Evolutionary conservation across 2,329 filamentous ascomycete genomes (phyloP), one percentile per base, ranked within the genome.

Genomic region (Aspergillus niger): DNA sequence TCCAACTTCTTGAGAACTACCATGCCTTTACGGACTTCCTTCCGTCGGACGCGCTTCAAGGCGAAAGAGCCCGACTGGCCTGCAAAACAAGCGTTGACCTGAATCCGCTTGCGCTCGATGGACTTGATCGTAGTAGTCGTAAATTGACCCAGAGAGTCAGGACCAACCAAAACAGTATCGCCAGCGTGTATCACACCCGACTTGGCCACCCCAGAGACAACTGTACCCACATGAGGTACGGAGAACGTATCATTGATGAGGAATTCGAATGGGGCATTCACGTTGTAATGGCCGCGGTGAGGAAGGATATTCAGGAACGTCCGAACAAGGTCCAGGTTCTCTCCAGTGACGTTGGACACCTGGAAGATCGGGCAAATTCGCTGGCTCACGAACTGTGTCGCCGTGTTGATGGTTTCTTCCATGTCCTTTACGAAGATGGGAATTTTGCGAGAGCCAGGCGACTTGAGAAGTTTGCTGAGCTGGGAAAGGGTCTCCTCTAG

Each of bases 161-260:
- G 95, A 0, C 95, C 95, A 26, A 99, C 87, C 39, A 97, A 83
- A 4, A 99, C 89, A 7, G 84, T 87, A 71, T 99, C 95, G n/a
- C 94, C 94, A 1, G 91, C 86, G 73, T 98, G 95, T 15, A 97
- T 86, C 1, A 96, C 88, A 0, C 94, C 90, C 1, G 89, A 87
- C 60, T 96, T 96, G 63, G 98, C 89, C 36, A 99, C 93, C 0
- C 95, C 95, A 38, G 91, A 95, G 1, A 99, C 93, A 0, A 99
- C 95, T 0, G 95, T 99, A 11, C 95, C 95, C 0, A 96, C 92
- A 75, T 97, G 97, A 2, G 95, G 95, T 4, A 99, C 95, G 0
- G 93, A 97, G 82, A 98, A 99, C 0, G 92, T 98, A 74, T 99
- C 95, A 72, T 98, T 99, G 65, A 99, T 86, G 62, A 96, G 89